phyloP scores from a whole-genome alignment of 2,329 filamentous ascomycete species.

The Torrubiella hemipterigena region DNA sequence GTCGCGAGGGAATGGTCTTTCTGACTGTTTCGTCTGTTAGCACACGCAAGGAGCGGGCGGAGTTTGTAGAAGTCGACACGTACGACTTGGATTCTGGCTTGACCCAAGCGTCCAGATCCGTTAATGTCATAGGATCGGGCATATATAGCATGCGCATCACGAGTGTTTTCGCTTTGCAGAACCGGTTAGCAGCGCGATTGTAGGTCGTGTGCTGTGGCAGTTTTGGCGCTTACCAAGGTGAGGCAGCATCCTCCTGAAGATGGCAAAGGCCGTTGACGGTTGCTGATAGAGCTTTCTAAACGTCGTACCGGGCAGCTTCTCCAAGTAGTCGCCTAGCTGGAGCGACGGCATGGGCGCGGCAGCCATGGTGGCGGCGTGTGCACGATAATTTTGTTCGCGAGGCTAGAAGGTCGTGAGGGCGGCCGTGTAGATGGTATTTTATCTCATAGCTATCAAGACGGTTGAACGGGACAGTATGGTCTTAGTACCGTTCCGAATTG shows the following conservation, averaged over 20 bases:
- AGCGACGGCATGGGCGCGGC: conserved; percentile 35
- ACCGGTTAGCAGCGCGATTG: not conserved
- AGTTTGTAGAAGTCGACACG: not conserved
- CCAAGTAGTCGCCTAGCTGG: conserved; percentile 77
- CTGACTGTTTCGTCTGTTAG: conserved; percentile 36
- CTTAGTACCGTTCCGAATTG: too few species aligned
- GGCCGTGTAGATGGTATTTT: too few species aligned
- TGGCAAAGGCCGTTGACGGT: conserved; percentile 86
- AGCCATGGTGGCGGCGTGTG: conserved; percentile 28
- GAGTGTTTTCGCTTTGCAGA: conserved; percentile 69
- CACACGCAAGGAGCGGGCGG: not conserved
- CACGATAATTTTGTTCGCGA: too few species aligned
- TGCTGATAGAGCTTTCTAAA: conserved; percentile 91
- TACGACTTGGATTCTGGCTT: conserved; percentile 45
- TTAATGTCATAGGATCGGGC: conserved; percentile 64
- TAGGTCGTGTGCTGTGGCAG: too few species aligned
- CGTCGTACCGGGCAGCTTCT: conserved; percentile 78
- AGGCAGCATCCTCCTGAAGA: conserved; percentile 94
- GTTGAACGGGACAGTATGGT: too few species aligned
- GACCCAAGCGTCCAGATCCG: conserved; percentile 78
- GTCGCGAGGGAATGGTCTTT: conserved; percentile 76
- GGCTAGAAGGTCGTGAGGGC: too few species aligned
- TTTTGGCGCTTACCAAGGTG: conserved; percentile 74
- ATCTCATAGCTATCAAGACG: too few species aligned
- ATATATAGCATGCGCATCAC: conserved; percentile 95